Evolutionary conservation across 306 rosid genomes (phyloP).

Genomic region (Prosopis cineraria): DNA sequence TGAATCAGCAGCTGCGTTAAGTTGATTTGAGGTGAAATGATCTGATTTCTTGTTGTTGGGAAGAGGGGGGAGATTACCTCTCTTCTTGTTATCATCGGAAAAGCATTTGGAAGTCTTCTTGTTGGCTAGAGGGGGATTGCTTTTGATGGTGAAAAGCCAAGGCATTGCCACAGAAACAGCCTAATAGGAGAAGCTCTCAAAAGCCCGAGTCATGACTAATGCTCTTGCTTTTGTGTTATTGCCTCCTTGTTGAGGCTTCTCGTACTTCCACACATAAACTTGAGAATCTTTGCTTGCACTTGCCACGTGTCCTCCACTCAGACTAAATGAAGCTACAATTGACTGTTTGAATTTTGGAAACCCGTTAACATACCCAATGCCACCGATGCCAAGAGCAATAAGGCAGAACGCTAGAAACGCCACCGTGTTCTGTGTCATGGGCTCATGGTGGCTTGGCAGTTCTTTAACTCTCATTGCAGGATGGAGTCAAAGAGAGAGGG

Average conservation of each 20-base stretch:
- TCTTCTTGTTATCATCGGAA: conserved; percentile 34
- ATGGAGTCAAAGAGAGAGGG: too few relatives aligned
- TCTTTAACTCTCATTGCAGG: too few relatives aligned
- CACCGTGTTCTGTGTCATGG: too few relatives aligned
- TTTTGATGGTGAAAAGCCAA: conserved; percentile 72
- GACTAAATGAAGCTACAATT: conserved; percentile 74
- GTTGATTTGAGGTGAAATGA: conserved; percentile 38
- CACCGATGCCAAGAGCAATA: too few relatives aligned
- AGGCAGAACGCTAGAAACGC: too few relatives aligned
- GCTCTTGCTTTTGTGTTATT: conserved; percentile 39
- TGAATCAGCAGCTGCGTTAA: neutral
- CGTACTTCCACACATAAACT: conserved; percentile 74
- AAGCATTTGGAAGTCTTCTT: conserved; percentile 59
- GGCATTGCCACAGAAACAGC: conserved; percentile 83
- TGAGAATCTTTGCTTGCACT: conserved; percentile 91
- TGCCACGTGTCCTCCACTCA: conserved; percentile 62
- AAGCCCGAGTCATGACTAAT: conserved; percentile 34
- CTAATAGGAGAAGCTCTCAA: conserved; percentile 73
- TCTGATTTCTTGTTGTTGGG: conserved; percentile 65
- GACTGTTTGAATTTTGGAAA: conserved; percentile 75
- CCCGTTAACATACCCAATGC: conserved; percentile 61
- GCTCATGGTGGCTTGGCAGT: too few relatives aligned
- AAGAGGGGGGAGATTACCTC: conserved; percentile 62
- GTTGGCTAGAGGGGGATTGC: conserved; percentile 53
- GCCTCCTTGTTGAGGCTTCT: conserved; percentile 42